These are phyloP conservation scores for Lyophyllum atratum DNA, from an alignment of 768 basidiomycete species.

Conservation along the genomic window DNA sequence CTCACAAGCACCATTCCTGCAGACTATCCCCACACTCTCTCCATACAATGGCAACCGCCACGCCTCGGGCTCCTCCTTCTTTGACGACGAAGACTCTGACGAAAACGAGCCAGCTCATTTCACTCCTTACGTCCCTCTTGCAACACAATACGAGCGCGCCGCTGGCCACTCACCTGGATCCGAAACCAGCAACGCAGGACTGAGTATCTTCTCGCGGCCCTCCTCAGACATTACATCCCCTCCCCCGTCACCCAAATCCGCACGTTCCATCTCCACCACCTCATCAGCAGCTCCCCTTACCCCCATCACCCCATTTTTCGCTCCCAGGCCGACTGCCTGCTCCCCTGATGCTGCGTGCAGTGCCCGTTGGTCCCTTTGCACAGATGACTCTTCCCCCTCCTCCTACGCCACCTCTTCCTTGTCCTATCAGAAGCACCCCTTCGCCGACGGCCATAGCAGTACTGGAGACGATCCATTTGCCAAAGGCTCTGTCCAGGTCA, in stretches of 20 bases:
- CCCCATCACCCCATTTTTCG: conserved; percentile 3
- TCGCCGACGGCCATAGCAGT: conserved; percentile 4
- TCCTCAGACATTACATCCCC: conserved; percentile 16
- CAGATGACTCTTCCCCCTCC: conserved; percentile 13
- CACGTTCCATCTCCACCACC: conserved; percentile 6
- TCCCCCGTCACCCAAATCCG: conserved; percentile 8
- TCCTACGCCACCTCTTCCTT: not conserved
- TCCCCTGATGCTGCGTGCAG: not conserved
- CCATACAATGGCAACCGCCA: conserved; percentile 3
- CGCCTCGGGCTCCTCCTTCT: conserved; percentile 1
- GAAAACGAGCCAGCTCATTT: conserved; percentile 5
- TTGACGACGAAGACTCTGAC: conserved; percentile 12
- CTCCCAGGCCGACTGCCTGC: not conserved
- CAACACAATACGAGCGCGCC: conserved; percentile 14
- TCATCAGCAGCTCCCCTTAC: conserved; percentile 7
- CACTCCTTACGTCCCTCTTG: conserved; percentile 18
- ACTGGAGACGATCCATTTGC: conserved; percentile 32
- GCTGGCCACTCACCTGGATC: not conserved
- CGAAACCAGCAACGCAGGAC: not conserved
- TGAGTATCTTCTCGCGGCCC: conserved; percentile 18
- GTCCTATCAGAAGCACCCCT: conserved; percentile 18
- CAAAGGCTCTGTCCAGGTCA: conserved; percentile 24
- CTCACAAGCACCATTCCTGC: conserved; percentile 1
- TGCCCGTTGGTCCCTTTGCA: conserved; percentile 19
- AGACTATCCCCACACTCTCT: conserved; percentile 12